Evolutionary conservation across 2,329 filamentous ascomycete genomes (phyloP), one percentile per base, ranked within the genome.

Genomic region (Hypoxylon sp.): DNA sequence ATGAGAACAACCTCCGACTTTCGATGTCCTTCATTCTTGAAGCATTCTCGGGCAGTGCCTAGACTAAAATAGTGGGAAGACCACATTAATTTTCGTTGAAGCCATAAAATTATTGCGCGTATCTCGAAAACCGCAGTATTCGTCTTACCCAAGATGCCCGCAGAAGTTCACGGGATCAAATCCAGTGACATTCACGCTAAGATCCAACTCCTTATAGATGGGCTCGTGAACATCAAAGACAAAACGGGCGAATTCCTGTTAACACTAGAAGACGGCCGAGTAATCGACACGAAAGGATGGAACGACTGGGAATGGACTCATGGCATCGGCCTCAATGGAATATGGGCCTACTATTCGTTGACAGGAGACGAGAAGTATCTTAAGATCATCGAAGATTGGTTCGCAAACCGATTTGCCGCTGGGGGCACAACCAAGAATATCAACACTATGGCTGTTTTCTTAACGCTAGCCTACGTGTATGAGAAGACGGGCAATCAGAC

Each of bases 201-300:
- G 63, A 89, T 94, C 74, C 82, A 87, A 39, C 82, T 88, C 16
- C 83, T 94, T 63, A 93, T 92, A 71, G 79, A 90, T 74, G 91
- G 92, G 74, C 83, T 95, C 43, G 85, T 94, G 76, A 91, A 91
- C 78, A 94, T 94, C 79, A 87, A 88, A 73, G 92, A 95, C 80
- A 85, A 84, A 39, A 91, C 90, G 0, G 91, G 91, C 52, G 84
- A 91, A 74, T 94, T 93, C 76, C 83, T 94, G 23, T 81, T 94
- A 63, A 88, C 83, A 19, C 84, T 95, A 34, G 82, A 85, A 1
- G 91, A 94, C 72, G 91, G 91, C 61, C 86, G 90, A 34, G 82
- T 94, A 52, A 94, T 95, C 74, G 91, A 94, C 78, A 94, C 92
- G 61, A 95, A 95, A 78, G 91, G 91, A 61, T 95, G 91, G 92